Evolutionary conservation across 148 eudicot genomes (phyloP).

Genomic region (Hydrangea macrophylla): DNA sequence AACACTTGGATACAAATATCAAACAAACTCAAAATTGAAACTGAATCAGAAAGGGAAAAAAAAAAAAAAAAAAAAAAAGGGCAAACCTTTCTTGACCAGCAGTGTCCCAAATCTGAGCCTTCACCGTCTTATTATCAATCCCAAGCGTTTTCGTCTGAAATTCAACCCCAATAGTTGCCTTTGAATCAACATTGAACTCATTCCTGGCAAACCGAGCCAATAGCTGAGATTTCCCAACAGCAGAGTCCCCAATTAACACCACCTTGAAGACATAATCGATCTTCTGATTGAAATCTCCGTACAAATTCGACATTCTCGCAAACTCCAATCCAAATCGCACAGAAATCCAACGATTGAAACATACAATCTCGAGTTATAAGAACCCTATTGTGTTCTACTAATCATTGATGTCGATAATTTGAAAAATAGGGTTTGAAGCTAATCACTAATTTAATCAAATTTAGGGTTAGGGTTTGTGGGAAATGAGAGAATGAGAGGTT

Average conservation of each 20-base stretch:
- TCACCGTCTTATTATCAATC: slow-evolving; percentile 48
- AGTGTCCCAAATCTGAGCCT: slow-evolving; percentile 72
- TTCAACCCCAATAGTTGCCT: slow-evolving; percentile 67
- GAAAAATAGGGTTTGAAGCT: not conserved
- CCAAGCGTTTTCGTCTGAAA: slow-evolving; percentile 56
- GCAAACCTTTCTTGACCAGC: slow-evolving; percentile 65
- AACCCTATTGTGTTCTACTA: not conserved
- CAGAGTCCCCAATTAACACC: slow-evolving; percentile 60
- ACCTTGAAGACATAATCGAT: slow-evolving; percentile 64
- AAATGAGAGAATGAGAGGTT: not conserved
- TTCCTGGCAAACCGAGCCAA: slow-evolving; percentile 56
- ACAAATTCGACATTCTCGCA: slow-evolving; percentile 40
- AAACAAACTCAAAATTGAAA: not conserved
- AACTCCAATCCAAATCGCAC: not conserved
- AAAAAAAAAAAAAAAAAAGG: not conserved
- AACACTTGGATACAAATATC: not conserved
- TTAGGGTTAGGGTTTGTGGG: not conserved
- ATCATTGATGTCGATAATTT: not conserved
- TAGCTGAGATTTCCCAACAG: slow-evolving; percentile 62
- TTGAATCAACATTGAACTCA: slow-evolving; percentile 54
- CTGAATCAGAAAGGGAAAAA: too few species aligned
- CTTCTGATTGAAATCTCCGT: slow-evolving; percentile 51
- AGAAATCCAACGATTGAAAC: not conserved
- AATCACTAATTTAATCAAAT: not conserved
- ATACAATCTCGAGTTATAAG: not conserved